A percentile compares a stretch with the other conserved stretches of the same genome.
phyloP scores from a whole-genome alignment of 177 flowering plant genomes.

The Telopea speciosissima region DNA sequence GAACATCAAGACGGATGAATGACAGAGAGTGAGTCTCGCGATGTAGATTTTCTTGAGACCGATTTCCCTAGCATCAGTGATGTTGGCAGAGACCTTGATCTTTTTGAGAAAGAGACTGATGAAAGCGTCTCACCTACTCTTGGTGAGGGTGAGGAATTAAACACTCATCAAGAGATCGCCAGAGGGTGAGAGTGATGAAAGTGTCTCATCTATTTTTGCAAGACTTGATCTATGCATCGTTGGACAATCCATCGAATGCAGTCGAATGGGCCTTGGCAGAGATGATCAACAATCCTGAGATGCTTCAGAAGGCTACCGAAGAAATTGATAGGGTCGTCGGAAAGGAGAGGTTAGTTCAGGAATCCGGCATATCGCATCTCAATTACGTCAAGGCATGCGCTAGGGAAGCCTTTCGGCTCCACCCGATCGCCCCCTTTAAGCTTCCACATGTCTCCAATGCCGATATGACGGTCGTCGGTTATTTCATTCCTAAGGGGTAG shows the following conservation, averaged over 20 bases:
- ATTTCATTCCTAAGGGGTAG: slow-evolving; percentile 32
- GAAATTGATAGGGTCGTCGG: slow-evolving; percentile 31
- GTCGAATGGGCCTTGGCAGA: slow-evolving; percentile 22
- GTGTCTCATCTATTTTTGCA: slow-evolving; percentile 6
- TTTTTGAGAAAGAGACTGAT: too few relatives aligned
- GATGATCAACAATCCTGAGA: slow-evolving; percentile 28
- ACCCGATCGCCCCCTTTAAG: slow-evolving; percentile 22
- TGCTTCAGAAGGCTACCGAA: slow-evolving; percentile 3
- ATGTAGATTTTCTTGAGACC: too few relatives aligned
- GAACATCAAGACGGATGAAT: too few relatives aligned
- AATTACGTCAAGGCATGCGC: slow-evolving; percentile 4
- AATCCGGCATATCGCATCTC: slow-evolving; percentile 16
- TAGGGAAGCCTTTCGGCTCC: slow-evolving; percentile 24
- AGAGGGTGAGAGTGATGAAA: too few relatives aligned
- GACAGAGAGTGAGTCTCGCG: too few relatives aligned
- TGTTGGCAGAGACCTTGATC: too few relatives aligned
- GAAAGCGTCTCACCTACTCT: too few relatives aligned
- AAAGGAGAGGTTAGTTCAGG: slow-evolving; percentile 15
- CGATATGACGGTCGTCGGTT: slow-evolving; percentile 18
- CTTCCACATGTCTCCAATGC: slow-evolving; percentile 17
- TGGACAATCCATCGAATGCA: slow-evolving; percentile 26
- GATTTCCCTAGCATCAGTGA: too few relatives aligned
- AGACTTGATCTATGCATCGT: slow-evolving; percentile 26
- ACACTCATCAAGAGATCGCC: too few relatives aligned
- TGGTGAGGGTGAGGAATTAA: too few relatives aligned